A percentile compares a stretch with the other conserved stretches of the same genome.
Conservation (phyloP, 805 yeast genomes). For the Candida ortonii region DNA sequence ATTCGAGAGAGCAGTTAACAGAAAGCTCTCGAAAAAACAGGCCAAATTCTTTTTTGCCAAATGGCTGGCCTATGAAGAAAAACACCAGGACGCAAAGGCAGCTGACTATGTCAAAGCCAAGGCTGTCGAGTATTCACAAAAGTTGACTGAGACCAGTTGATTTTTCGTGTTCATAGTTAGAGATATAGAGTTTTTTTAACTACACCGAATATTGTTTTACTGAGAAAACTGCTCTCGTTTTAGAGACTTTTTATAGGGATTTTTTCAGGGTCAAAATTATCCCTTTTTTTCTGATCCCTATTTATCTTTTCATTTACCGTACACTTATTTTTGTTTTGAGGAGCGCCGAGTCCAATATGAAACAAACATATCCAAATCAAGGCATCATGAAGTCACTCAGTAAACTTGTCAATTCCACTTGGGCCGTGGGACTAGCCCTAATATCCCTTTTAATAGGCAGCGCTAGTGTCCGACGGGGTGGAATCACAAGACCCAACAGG, state of each 20-base stretch:
- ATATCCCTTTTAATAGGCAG: constrained; percentile 8
- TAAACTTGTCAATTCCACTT: constrained; percentile 3
- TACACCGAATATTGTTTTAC: no score
- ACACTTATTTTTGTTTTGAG: no score
- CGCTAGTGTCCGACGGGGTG: constrained; percentile 15
- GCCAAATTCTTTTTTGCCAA: constrained; percentile 93
- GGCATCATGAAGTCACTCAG: no score
- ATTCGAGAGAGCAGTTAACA: constrained; percentile 73
- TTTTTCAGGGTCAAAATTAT: no score
- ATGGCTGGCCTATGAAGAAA: constrained; percentile 82
- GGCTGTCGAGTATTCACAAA: constrained; percentile 66
- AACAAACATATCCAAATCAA: no score
- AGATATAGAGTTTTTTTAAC: no score
- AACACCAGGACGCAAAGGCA: constrained; percentile 61
- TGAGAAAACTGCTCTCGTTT: no score
- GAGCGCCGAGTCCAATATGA: no score
- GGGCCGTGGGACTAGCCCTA: constrained; percentile 5
- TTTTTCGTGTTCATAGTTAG: no score
- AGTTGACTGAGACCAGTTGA: constrained; percentile 22
- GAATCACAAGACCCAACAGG: neutral
- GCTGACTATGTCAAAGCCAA: constrained; percentile 85
- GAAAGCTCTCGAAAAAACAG: constrained; percentile 77
- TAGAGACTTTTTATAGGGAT: no score
- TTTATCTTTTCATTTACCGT: no score
- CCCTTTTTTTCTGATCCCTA: no score